These are phyloP conservation scores for Nannochloris sp. DNA, from an alignment of 139 green algal genomes.

Conservation along the genomic window DNA sequence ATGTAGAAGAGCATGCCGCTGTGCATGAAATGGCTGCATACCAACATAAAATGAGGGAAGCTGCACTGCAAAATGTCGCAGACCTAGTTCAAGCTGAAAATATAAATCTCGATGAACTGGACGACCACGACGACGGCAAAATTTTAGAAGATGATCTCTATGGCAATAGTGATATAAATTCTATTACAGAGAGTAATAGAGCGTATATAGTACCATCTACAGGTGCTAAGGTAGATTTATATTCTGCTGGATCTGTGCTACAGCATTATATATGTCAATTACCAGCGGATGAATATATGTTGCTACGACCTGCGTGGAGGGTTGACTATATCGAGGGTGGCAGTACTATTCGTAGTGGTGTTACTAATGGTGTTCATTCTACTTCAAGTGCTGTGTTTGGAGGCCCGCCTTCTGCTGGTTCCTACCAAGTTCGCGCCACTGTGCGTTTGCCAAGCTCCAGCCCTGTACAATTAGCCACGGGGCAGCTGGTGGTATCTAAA, in stretches of 20 bases:
- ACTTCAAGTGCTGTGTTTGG: too few relatives aligned
- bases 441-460: background rate
- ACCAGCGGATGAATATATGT: conserved; percentile 8
- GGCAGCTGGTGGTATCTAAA: conserved; percentile 5
- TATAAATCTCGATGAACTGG: background rate
- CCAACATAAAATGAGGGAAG: conserved; percentile 21
- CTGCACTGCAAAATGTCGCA: conserved; percentile 20
- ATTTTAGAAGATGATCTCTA: background rate
- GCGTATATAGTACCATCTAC: conserved; percentile 15
- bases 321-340: background rate
- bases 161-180: background rate
- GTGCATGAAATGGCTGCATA: conserved; percentile 18
- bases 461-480: conserved; percentile 5
- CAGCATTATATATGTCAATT: conserved; percentile 21
- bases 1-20: background rate
- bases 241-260: conserved; percentile 8
- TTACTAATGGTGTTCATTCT: too few relatives aligned
- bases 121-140: background rate
- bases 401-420: too few relatives aligned
- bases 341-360: too few relatives aligned
- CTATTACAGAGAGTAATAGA: background rate
- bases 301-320: background rate
- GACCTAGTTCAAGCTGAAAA: conserved; percentile 1
- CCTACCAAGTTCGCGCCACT: background rate
- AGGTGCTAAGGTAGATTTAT: conserved; percentile 11